Evolutionary conservation across 768 basidiomycete species (phyloP).

Genomic region (Lyophyllum semitale): DNA sequence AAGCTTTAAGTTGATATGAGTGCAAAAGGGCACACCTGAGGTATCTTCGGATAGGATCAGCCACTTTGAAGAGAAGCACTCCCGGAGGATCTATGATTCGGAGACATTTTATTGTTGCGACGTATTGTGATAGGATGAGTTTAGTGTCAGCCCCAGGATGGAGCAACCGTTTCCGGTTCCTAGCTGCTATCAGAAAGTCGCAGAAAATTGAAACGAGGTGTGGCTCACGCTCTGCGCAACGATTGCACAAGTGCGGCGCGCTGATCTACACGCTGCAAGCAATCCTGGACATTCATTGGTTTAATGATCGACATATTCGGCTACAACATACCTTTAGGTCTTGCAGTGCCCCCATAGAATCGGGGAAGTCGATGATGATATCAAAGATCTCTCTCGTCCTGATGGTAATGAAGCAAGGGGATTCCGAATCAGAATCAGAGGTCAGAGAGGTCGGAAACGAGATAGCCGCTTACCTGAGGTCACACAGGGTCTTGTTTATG

Average conservation of each 20-base stretch:
- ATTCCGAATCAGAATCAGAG: background rate
- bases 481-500: conserved; percentile 87
- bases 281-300: conserved; percentile 45
- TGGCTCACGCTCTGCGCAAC: conserved; percentile 75
- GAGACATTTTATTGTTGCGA: conserved; percentile 88
- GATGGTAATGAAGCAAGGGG: background rate
- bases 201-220: background rate
- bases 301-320: background rate
- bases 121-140: conserved; percentile 87
- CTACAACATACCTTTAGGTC: conserved; percentile 71
- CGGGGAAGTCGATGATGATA: conserved; percentile 93
- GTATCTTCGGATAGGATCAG: conserved; percentile 89
- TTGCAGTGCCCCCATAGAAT: conserved; percentile 79
- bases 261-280: conserved; percentile 79
- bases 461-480: conserved; percentile 63
- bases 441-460: background rate
- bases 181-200: conserved; percentile 28
- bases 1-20: background rate
- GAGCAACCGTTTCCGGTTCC: conserved; percentile 83
- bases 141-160: conserved; percentile 97
- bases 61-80: conserved; percentile 90
- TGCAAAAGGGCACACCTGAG: conserved; percentile 55
- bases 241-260: conserved; percentile 73
- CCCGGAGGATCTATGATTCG: conserved; percentile 91
- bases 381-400: conserved; percentile 89